Evolutionary conservation across 176 grass and related monocot species (phyloP), one percentile per base, ranked within the genome.

Genomic region (Tillandsia leiboldiana): DNA sequence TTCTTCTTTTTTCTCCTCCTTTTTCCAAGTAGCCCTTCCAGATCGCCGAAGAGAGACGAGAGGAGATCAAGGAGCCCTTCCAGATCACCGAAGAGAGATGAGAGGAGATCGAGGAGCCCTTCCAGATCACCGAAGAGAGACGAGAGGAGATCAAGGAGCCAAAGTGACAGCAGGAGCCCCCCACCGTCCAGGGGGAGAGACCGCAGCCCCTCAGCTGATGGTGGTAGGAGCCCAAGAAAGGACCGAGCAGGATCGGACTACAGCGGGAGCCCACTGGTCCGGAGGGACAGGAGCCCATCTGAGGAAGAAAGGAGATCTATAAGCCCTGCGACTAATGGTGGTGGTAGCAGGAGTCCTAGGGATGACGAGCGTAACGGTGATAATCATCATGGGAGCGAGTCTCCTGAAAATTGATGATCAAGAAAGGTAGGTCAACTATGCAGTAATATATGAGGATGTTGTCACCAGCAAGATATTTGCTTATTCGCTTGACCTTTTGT

Each of bases 151-250:
- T 90, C 89, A 23, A 90, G 87, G 75, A 93, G 90, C 48, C 77
- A 82, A 24, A 82, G 81, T 48, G 84, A 99, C 72, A 93, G 94
- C 87, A 87, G 77, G 78, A 99, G 90, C 82, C 88, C 92, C 6
- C 83, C 86, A 15, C 82, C 70, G 24, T 33, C 68, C 11, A 97
- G 87, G 77, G 71, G 61, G 13, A 78, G 73, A 72, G 84, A 81
- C 17, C 83, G 47, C 28, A 87, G 93, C 74, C 70, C 49, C 22
- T 85, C 86, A 12, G 81, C 86, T 18, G 72, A 75, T 72, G 84
- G 82, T 8, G 87, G 83, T 5, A 66, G 69, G 69, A 97, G 93
- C 28, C 87, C 87, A 2, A 52, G 68, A 72, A 76, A 8, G 48
- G 28, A 33, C 27, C 70, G 53, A 90, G 82, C 64, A 51, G 82